phyloP scores from a whole-genome alignment of 2,329 filamentous ascomycete genomes.

The Colletotrichum godetiae region DNA sequence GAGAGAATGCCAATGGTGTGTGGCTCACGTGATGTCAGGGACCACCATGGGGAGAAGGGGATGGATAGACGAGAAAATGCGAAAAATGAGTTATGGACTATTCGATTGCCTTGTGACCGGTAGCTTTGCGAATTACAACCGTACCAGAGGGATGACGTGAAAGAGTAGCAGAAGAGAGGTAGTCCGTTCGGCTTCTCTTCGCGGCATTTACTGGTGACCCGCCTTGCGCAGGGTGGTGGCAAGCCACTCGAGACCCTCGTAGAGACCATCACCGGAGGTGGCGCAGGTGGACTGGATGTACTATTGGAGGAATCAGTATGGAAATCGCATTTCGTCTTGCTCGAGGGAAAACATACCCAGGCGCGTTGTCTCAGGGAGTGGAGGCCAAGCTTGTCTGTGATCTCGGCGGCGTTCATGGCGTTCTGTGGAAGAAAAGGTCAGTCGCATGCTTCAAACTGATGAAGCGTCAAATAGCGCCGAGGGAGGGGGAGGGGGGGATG shows the following conservation, averaged over 20 bases:
- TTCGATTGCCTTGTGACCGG: slow-evolving; percentile 66
- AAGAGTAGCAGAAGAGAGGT: slow-evolving; percentile 50
- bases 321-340: not conserved
- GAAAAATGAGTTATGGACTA: slow-evolving; percentile 57
- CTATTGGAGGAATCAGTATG: slow-evolving; percentile 56
- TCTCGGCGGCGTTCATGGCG: slow-evolving; percentile 99
- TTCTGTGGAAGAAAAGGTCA: slow-evolving; percentile 68
- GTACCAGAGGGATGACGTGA: slow-evolving; percentile 60
- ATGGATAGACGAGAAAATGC: slow-evolving; percentile 36
- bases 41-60: slow-evolving; percentile 34
- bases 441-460: slow-evolving; percentile 1
- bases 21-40: slow-evolving; percentile 36
- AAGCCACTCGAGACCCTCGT: slow-evolving; percentile 97
- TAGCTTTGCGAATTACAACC: slow-evolving; percentile 70
- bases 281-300: slow-evolving; percentile 99
- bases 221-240: slow-evolving; percentile 85
- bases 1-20: slow-evolving; percentile 34
- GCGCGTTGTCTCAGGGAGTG: slow-evolving; percentile 98
- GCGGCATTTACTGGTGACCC: slow-evolving; percentile 68
- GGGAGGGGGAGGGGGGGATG: not conserved
- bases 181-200: slow-evolving; percentile 42
- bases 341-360: slow-evolving; percentile 80
- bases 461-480: not conserved
- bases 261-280: slow-evolving; percentile 98
- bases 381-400: slow-evolving; percentile 99